Evolutionary conservation across 805 yeast genomes (phyloP), one percentile per base, ranked within the genome.

Genomic region (Teunomyces funiuensis): DNA sequence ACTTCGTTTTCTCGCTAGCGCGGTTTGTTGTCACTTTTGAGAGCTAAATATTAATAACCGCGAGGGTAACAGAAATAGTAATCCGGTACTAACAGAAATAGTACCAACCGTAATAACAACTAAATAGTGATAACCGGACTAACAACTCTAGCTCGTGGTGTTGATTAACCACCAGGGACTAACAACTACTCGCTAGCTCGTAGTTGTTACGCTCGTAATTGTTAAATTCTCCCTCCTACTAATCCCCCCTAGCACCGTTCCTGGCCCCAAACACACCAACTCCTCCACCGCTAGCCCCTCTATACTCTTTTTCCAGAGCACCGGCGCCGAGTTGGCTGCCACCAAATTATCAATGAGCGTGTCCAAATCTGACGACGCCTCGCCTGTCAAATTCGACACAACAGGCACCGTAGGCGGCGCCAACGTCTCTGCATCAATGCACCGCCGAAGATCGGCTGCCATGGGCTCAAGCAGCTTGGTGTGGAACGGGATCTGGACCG

Each of bases 401-500:
- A 74, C 57, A 7, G 78, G 73, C 7, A 50, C 51, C n/a, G 43
- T 43, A 16, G 54, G 47, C 3, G 43, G 33, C 17, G 45, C 29
- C 8, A 7, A 19, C 20, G 29, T 14, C 3, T 26, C 15, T 10
- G n/a, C 27, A 11, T 37, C 40, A 3, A 63, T 51, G 15, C 60
- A 47, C 10, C 42, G 45, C 6, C 34, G 38, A 42, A 76, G 59
- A 23, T 55, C 51, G 10, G 58, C 52, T 40, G 66, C 69, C 5
- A 78, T 73, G 0, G 61, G 59, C 27, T 41, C 40, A 53, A 80
- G 53, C 3, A 67, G 45, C 8, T 61, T 54, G 43, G 66, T 70
- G 53, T 78, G 83, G 54, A 78, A 78, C 13, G 83, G 81, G 2
- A 77, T 71, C 2, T 65, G 55, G 6, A 76, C 82, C 2, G 75